phyloP scores from a whole-genome alignment of 345 rosid genomes.

The Ceriops zippeliana region DNA sequence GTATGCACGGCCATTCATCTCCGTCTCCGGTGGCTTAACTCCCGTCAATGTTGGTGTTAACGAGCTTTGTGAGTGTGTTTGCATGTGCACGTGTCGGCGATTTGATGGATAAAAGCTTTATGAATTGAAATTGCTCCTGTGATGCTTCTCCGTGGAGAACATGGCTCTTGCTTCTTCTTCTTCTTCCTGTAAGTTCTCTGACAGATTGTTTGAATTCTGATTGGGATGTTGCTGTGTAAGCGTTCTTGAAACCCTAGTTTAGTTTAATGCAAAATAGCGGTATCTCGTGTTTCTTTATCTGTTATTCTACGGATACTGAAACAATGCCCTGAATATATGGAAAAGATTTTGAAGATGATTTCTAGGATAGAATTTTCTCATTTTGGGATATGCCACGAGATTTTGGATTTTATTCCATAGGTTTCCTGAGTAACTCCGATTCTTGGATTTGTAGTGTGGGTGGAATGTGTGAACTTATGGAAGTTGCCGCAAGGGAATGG shows the following conservation, averaged over 20 bases:
- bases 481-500: slow-evolving; percentile 74
- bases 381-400: neutral
- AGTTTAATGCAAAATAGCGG: neutral
- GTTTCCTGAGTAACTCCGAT: slow-evolving; percentile 9
- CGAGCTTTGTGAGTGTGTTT: no score
- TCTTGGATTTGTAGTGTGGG: slow-evolving; percentile 50
- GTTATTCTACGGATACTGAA: slow-evolving; percentile 12
- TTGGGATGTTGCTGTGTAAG: neutral
- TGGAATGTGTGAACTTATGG: slow-evolving; percentile 79
- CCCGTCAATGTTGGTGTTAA: no score
- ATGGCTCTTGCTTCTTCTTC: slow-evolving; percentile 51
- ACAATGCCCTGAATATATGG: slow-evolving; percentile 4
- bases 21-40: no score
- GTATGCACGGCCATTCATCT: no score
- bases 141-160: slow-evolving; percentile 37
- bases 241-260: slow-evolving; percentile 2
- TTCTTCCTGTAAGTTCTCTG: slow-evolving; percentile 42
- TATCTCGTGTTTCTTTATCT: neutral
- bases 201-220: neutral
- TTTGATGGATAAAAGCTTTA: slow-evolving; percentile 17
- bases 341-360: no score
- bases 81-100: no score
- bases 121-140: slow-evolving; percentile 49
- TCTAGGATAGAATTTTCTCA: neutral
- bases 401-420: neutral